Base-by-base conservation (phyloP, 2,329 filamentous ascomycete genomes). In the Fusarium caatingaense region DNA sequence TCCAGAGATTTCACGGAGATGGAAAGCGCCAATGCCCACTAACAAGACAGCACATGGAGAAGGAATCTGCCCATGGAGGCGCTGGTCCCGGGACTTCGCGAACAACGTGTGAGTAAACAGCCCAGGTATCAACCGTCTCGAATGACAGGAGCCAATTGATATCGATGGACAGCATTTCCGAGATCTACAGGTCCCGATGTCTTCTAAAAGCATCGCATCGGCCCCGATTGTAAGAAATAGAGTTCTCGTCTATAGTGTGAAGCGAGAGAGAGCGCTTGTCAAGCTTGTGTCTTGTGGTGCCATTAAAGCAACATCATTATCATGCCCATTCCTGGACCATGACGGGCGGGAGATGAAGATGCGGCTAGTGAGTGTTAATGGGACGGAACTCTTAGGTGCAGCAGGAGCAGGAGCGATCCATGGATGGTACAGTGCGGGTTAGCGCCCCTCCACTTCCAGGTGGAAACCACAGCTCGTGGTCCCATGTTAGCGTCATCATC, bases 401-500 rank as follows among this genome's bases (percentile, higher is more conserved):
- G 34, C 37, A 53, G 12, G 13, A 37, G 34, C 37, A 53, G 12
- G 13, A 41, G 49, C 18, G 18, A 53, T 28, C 12, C 28, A 12
- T 27, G 21, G 25, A 47, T 20, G 23, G 34, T 60, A 66, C 63
- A 66, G 63, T 66, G 63, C 23, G 55, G 30, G 23, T 16, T 46
- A 23, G 40, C 27, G 20, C 13, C 23, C 37, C 60, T 64, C 20
- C 49, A 37, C 51, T 55, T 34, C 50, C 49, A 66, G 53, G 61
- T 57, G 47, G 44, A 25, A 49, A 55, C 45, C 30, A 46, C 27
- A 45, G 59, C 56, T 50, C 54, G 56, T 75, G 72, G 73, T 65
- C 72, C 60, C 71, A 75, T 76, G 50, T 62, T 58, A 47, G 62
- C 73, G 73, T 76, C 73, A 75, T 72, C 73, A 69, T 67, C 68